phyloP scores from a whole-genome alignment of 2,329 filamentous ascomycete genomes.

The Aspergillus felis region DNA sequence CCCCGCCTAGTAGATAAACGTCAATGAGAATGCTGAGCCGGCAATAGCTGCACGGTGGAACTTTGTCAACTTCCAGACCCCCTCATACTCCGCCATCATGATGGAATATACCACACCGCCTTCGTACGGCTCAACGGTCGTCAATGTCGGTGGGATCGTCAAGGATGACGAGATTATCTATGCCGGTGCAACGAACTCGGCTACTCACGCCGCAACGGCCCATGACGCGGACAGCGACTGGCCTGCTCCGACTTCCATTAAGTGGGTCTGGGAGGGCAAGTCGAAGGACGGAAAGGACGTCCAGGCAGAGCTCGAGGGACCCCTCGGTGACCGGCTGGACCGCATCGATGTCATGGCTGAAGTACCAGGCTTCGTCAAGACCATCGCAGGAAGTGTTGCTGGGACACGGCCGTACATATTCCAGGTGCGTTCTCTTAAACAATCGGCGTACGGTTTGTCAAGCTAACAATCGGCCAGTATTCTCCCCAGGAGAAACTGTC shows the following conservation, averaged over 20 bases:
- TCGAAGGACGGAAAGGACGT: slow-evolving; percentile 71
- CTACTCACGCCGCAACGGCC: slow-evolving; percentile 65
- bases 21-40: background rate
- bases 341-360: slow-evolving; percentile 95
- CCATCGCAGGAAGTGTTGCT: slow-evolving; percentile 79
- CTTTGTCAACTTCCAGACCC: slow-evolving; percentile 86
- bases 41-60: slow-evolving; percentile 74
- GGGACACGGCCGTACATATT: slow-evolving; percentile 98
- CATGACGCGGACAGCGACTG: slow-evolving; percentile 77
- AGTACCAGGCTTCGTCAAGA: slow-evolving; percentile 92
- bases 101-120: slow-evolving; percentile 96
- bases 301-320: slow-evolving; percentile 64
- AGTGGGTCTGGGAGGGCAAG: slow-evolving; percentile 74
- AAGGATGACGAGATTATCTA: slow-evolving; percentile 77
- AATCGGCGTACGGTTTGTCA: background rate
- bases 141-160: slow-evolving; percentile 77
- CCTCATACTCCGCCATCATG: slow-evolving; percentile 79
- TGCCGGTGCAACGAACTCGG: slow-evolving; percentile 63
- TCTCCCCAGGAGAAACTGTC: slow-evolving; percentile 61
- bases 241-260: slow-evolving; percentile 76
- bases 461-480: slow-evolving; percentile 55
- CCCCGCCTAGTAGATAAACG: background rate
- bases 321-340: slow-evolving; percentile 68
- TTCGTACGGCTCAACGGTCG: slow-evolving; percentile 81
- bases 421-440: slow-evolving; percentile 58